These are phyloP conservation scores for Colletotrichum limetticola DNA, from an alignment of 2,329 filamentous ascomycete genomes.

Conservation along the genomic window DNA sequence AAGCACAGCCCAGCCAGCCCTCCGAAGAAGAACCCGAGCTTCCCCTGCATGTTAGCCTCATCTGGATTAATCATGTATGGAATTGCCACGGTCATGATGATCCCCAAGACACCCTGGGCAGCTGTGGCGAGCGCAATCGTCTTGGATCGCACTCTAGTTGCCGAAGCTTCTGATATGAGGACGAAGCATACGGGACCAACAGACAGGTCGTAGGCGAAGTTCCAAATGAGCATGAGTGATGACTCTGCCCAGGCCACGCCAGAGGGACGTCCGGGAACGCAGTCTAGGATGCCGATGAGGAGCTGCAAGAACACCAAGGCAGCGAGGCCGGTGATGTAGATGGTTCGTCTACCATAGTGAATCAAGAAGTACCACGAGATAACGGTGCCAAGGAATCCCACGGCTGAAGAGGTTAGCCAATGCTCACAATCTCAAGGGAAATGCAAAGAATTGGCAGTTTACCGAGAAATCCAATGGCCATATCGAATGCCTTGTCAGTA, in stretches of 20 bases:
- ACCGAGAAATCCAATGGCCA: slow-evolving; percentile 56
- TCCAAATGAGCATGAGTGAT: slow-evolving; percentile 57
- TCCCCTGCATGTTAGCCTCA: slow-evolving; percentile 48
- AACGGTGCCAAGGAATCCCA: slow-evolving; percentile 56
- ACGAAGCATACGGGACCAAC: slow-evolving; percentile 52
- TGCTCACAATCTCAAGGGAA: slow-evolving; percentile 57
- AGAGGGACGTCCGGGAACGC: slow-evolving; percentile 51
- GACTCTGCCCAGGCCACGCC: slow-evolving; percentile 59
- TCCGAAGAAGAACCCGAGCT: slow-evolving; percentile 42
- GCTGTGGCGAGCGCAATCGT: slow-evolving; percentile 57
- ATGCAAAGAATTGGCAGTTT: slow-evolving; percentile 51
- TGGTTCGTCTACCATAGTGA: slow-evolving; percentile 52
- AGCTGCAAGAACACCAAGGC: slow-evolving; percentile 50
- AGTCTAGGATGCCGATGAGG: slow-evolving; percentile 56
- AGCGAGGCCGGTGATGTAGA: slow-evolving; percentile 54
- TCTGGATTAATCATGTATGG: slow-evolving; percentile 43
- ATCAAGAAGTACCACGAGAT: slow-evolving; percentile 56
- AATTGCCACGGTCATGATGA: slow-evolving; percentile 43
- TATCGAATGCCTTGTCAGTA: slow-evolving; percentile 49
- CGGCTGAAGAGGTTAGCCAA: slow-evolving; percentile 46
- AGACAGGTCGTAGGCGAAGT: slow-evolving; percentile 48
- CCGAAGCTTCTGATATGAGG: slow-evolving; percentile 64
- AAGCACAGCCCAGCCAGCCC: slow-evolving; percentile 38
- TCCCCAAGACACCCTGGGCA: slow-evolving; percentile 51
- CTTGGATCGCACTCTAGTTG: slow-evolving; percentile 56